phyloP scores from a whole-genome alignment of 2,329 filamentous ascomycete genomes.

The Aspergillus sp. region DNA sequence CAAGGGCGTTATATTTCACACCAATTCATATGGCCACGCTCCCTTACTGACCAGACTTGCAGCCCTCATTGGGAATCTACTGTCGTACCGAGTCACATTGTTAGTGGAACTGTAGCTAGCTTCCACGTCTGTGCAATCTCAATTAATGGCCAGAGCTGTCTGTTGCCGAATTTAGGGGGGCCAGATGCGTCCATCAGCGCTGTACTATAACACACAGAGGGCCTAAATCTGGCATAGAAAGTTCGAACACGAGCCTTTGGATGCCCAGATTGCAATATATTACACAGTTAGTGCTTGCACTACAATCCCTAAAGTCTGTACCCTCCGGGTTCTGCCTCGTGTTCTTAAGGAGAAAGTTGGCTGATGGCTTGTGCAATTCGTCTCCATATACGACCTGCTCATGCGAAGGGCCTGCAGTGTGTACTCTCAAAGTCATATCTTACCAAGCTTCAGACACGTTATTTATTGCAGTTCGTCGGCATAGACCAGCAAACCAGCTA shows the following conservation, averaged over 20 bases:
- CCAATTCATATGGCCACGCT: not conserved
- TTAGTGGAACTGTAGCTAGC: too few species aligned
- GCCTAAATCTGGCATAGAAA: too few species aligned
- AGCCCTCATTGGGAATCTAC: too few species aligned
- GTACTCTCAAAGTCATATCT: rapidly evolving
- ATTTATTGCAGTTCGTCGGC: too few species aligned
- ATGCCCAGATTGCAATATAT: not conserved
- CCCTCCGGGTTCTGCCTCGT: not conserved
- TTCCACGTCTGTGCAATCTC: too few species aligned
- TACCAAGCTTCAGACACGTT: too few species aligned
- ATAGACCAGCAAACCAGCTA: not conserved
- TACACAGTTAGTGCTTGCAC: not conserved
- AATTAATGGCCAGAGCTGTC: too few species aligned
- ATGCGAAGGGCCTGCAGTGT: not conserved
- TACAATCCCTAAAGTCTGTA: not conserved
- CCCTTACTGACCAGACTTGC: not conserved
- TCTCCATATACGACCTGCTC: not conserved
- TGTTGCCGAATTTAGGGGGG: too few species aligned
- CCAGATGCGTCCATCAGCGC: too few species aligned
- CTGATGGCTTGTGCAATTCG: not conserved
- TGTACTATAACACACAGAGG: too few species aligned
- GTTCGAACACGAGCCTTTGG: too few species aligned
- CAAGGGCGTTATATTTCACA: not conserved
- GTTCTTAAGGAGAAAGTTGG: not conserved
- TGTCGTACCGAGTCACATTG: too few species aligned